Base-by-base conservation (phyloP, 257 asterid genomes). In the Solanum acaule region DNA sequence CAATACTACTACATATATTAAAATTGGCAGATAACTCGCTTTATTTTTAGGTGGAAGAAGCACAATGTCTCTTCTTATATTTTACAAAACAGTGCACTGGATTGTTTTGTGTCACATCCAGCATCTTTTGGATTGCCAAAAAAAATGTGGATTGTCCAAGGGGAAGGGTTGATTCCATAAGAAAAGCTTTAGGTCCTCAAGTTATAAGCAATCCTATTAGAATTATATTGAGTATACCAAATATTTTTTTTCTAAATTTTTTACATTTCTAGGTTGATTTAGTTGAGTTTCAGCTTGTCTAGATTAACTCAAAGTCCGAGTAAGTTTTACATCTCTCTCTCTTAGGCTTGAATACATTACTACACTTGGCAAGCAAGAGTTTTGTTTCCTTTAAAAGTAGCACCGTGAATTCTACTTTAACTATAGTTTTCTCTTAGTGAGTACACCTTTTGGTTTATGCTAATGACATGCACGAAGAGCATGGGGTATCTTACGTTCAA, bases 401-500 rank as follows among this genome's bases (percentile, higher is more conserved):
- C 37, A 16, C 23, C n/a, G 18, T 13, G 6, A 33, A 40, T 44
- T 40, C 83, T 20, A 12, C 27, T 35, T 31, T 10, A 37, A 37
- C 59, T 67, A 40, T 10, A 85, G 25, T 46, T 44, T 11, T 31
- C 14, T 38, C 31, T 65, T 40, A 38, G 40, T 56, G 33, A 27
- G 25, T 65, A 40, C 46, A 29, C 20, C 84, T n/a, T 25, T 35
- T n/a, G 8, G 86, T 61, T 61, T 73, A 34, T 90, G 90, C 25
- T 42, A 59, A 88, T 49, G 87, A 84, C 92, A 96, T 98, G 93
- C 93, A 70, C 8, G 98, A 94, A 92, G 99, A 95, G 90, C 96
- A 95, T 49, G 99, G 99, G 88, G 96, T 96, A 87, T 93, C 96
- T 12, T 95, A 96, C 83, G 84, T 94, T 91, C 98, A 95, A 88